phyloP scores from a whole-genome alignment of 331 rosid species.

The Telfairia occidentalis region DNA sequence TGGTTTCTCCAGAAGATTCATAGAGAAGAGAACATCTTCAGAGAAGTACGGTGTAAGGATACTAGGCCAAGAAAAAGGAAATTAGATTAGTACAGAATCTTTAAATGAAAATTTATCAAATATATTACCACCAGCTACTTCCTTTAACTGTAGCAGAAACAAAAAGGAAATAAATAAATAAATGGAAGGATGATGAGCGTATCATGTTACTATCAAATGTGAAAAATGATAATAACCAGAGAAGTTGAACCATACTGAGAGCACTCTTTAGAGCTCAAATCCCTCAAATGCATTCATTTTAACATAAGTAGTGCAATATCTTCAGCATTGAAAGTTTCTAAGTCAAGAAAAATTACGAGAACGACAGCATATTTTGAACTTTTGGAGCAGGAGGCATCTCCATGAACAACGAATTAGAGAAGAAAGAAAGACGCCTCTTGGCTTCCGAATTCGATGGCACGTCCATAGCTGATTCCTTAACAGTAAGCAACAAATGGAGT shows the following conservation, averaged over 20 bases:
- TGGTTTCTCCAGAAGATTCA: constrained; percentile 34
- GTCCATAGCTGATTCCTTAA: constrained; percentile 96
- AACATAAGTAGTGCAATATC: not conserved
- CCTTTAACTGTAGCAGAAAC: not conserved
- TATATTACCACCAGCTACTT: not conserved
- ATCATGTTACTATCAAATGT: not conserved
- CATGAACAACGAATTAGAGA: constrained; percentile 91
- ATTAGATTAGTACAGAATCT: not conserved
- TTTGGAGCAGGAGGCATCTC: constrained; percentile 92
- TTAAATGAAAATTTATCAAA: not conserved
- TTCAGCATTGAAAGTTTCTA: not conserved
- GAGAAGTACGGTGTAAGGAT: constrained; percentile 70
- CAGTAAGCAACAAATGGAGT: constrained; percentile 81
- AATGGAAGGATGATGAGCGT: not conserved
- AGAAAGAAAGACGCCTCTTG: constrained; percentile 82
- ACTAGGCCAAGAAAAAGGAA: constrained; percentile 31
- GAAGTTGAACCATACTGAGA: not conserved
- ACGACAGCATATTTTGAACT: constrained; percentile 89
- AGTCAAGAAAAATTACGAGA: constrained; percentile 56
- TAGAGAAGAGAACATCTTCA: constrained; percentile 78
- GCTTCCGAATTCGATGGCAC: constrained; percentile 97
- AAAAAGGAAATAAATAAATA: not conserved
- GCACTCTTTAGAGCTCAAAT: not conserved
- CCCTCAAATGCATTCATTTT: too few relatives aligned
- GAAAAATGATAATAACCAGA: not conserved